Evolutionary conservation across 352 stramenopile species (phyloP).

Genomic region (Poterioochromonas sp.): DNA sequence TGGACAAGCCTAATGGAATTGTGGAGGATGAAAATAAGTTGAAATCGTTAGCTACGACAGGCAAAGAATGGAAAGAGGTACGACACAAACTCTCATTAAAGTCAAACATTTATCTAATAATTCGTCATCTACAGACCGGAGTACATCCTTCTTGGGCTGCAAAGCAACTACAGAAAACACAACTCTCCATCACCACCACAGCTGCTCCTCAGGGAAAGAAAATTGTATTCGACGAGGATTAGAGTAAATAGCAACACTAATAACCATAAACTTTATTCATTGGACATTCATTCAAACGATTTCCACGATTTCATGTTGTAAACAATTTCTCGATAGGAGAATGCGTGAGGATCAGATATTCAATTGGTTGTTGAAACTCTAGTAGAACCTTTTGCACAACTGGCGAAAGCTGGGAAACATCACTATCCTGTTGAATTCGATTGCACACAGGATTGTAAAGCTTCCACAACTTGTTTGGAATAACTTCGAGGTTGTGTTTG

Average conservation of each 20-base stretch:
- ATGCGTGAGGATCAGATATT: background rate
- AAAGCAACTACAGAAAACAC: background rate
- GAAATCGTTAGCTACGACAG: background rate
- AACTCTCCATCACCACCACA: background rate
- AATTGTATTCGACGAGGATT: constrained; percentile 3
- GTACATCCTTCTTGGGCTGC: constrained; percentile 4
- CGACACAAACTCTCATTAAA: background rate
- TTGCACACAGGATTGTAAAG: no score
- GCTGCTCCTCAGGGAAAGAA: constrained; percentile 6
- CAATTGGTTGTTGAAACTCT: background rate
- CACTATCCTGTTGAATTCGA: no score
- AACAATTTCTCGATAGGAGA: background rate
- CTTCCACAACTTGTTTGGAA: no score
- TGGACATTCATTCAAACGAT: background rate
- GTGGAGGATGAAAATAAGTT: background rate
- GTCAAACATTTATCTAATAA: background rate
- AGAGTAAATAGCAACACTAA: background rate
- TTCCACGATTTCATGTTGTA: background rate
- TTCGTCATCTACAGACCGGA: background rate
- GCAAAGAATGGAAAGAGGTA: constrained; percentile 13
- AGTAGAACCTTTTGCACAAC: no score
- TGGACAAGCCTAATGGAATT: background rate
- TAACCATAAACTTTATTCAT: background rate
- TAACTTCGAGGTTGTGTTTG: no score
- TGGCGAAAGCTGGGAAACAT: no score